Percentiles rank a stretch among this genome's conserved stretches.
phyloP scores from a whole-genome alignment of 1,284 basidiomycete species.

The Ganoderma lucidum region DNA sequence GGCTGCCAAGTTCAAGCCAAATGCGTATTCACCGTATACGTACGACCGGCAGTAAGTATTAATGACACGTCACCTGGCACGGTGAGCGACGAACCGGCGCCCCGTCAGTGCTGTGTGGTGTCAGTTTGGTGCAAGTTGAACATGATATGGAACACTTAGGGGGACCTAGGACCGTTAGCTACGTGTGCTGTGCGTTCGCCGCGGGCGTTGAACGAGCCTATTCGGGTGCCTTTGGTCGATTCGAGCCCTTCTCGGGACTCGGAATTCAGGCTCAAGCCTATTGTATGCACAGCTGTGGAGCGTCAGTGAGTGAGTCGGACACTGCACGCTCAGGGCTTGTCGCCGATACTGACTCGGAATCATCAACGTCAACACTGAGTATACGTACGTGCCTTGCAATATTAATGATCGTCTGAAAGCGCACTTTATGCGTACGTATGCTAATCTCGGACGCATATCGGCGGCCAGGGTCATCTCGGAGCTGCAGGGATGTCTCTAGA shows the following conservation, averaged over 20 bases:
- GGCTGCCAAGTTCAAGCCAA: not conserved
- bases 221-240: not conserved
- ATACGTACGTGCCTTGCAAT: not conserved
- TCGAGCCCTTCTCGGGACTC: not conserved
- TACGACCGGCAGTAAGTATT: not conserved
- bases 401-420: not conserved
- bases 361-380: not conserved
- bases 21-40: not conserved
- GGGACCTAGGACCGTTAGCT: not conserved
- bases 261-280: not conserved
- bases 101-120: not conserved
- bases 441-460: constrained; percentile 13
- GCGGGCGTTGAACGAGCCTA: not conserved
- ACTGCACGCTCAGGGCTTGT: not conserved
- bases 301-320: not conserved
- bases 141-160: not conserved
- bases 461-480: not conserved
- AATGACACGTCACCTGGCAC: not conserved
- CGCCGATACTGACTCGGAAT: not conserved
- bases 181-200: not conserved
- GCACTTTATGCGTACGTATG: not conserved
- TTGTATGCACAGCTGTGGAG: not conserved
- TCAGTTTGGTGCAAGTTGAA: not conserved
- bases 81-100: not conserved
- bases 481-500: no score